phyloP scores from a whole-genome alignment of 768 basidiomycete genomes.

The Lactarius evosmus region DNA sequence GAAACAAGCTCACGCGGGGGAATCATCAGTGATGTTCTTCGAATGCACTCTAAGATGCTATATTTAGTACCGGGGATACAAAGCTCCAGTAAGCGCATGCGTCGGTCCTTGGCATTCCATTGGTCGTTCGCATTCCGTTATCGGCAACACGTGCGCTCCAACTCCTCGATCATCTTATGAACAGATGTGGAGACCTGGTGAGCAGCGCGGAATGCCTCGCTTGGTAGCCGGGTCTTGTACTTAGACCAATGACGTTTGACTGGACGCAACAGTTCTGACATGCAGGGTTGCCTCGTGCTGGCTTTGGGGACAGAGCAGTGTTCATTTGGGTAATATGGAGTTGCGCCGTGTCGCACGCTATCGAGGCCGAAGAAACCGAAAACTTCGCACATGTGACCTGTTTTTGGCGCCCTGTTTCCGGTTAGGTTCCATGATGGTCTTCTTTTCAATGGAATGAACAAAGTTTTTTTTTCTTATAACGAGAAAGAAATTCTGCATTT shows the following conservation, averaged over 20 bases:
- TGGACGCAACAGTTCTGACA: not conserved
- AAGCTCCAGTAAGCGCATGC: slow-evolving; percentile 7
- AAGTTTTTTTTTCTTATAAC: no score
- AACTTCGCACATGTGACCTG: not conserved
- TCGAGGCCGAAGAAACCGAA: not conserved
- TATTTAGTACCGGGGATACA: not conserved
- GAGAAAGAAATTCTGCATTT: no score
- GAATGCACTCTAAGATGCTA: not conserved
- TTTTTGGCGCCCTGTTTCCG: not conserved
- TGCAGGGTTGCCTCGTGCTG: not conserved
- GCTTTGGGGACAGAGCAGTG: slow-evolving; percentile 8
- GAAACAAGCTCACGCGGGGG: not conserved
- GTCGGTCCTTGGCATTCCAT: slow-evolving; percentile 18
- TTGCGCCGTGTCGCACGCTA: not conserved
- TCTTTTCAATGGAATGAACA: not conserved
- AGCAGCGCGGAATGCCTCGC: no score
- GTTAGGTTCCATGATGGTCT: not conserved
- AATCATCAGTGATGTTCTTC: not conserved
- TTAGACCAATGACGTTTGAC: not conserved
- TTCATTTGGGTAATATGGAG: slow-evolving; percentile 3
- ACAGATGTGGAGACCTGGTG: no score
- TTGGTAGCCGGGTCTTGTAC: not conserved
- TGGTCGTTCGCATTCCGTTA: not conserved
- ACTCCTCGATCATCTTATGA: no score
- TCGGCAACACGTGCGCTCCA: slow-evolving; percentile 10